Conservation (phyloP, 345 rosid genomes). For the Alliaria petiolata region DNA sequence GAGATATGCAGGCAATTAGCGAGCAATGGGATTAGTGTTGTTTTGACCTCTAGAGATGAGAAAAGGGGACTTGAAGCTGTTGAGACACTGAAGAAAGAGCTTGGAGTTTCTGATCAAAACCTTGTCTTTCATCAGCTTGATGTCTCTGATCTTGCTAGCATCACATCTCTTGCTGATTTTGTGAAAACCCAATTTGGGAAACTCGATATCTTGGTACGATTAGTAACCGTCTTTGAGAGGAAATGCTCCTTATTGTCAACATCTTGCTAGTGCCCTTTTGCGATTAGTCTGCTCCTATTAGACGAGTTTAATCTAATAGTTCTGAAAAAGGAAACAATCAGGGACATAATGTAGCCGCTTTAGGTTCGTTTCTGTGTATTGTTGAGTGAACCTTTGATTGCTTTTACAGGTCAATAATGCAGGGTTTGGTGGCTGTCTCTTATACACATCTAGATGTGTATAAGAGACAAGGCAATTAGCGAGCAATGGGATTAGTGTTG, state of each 20-base stretch:
- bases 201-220: conserved; percentile 49
- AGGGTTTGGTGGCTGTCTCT: conserved; percentile 45
- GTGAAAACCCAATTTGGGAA: conserved; percentile 39
- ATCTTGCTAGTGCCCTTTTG: too few species aligned
- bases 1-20: conserved; percentile 40
- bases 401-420: conserved; percentile 48
- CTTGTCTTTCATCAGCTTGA: conserved; percentile 52
- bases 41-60: conserved; percentile 43
- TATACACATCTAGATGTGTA: too few species aligned
- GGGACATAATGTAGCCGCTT: background rate
- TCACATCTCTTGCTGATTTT: conserved; percentile 39
- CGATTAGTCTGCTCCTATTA: too few species aligned
- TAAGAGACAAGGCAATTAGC: conserved; percentile 41
- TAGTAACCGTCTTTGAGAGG: background rate
- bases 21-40: conserved; percentile 21
- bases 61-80: conserved; percentile 42
- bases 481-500: conserved; percentile 21
- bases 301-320: background rate
- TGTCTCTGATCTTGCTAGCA: conserved; percentile 37
- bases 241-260: too few species aligned
- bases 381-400: background rate
- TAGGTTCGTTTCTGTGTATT: background rate
- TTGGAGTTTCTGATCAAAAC: conserved; percentile 25
- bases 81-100: conserved; percentile 32
- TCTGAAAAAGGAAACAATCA: background rate